Evolutionary conservation across 257 asterid genomes (phyloP).

Genomic region (Solanum bulbocastanum): DNA sequence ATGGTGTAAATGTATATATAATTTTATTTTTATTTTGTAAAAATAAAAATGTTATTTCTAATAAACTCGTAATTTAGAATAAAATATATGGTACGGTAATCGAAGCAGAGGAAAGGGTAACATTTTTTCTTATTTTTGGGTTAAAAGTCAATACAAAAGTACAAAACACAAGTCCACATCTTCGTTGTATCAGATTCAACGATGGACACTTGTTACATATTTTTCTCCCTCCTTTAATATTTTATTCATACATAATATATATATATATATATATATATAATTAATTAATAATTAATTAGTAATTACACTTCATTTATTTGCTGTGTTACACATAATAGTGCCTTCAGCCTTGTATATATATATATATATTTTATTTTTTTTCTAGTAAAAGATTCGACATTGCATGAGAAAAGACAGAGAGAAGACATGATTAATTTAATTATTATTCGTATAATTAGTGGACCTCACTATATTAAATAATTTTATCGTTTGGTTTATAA

Average conservation of each 20-base stretch:
- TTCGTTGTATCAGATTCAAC: constrained; percentile 34
- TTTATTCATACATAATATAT: background rate
- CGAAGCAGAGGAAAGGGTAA: no score
- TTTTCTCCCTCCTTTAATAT: constrained; percentile 3
- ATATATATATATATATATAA: background rate
- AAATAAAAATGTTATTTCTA: no score
- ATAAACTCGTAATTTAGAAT: no score
- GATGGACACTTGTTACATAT: constrained; percentile 44
- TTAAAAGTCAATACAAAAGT: background rate
- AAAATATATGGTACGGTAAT: no score
- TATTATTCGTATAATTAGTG: background rate
- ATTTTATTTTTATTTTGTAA: no score
- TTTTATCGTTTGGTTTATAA: background rate
- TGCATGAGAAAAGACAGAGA: constrained; percentile 39
- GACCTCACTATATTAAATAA: background rate
- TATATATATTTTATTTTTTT: no score
- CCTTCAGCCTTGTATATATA: constrained; percentile 4
- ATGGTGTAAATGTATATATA: no score
- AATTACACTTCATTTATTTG: background rate
- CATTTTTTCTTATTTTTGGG: background rate
- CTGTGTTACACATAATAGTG: background rate
- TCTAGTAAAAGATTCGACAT: constrained; percentile 31
- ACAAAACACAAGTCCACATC: constrained; percentile 13
- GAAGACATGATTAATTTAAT: background rate
- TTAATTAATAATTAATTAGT: background rate